Percentiles rank a stretch among this genome's conserved stretches.
These are phyloP conservation scores for Xerocomus nothofagi DNA, from an alignment of 1,284 basidiomycete species.

Conservation along the genomic window DNA sequence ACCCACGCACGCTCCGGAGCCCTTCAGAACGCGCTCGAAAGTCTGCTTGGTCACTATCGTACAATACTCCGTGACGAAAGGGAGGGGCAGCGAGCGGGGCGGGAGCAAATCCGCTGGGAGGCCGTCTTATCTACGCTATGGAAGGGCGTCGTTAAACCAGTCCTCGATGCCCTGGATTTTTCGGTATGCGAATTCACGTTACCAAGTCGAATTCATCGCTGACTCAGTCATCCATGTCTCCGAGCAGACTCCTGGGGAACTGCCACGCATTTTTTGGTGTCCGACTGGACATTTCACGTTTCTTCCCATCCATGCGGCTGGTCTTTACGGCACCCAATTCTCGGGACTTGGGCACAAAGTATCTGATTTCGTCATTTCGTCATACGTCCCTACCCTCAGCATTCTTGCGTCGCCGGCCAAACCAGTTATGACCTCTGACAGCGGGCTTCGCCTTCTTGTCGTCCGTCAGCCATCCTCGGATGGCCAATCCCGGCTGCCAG, in stretches of 20 bases:
- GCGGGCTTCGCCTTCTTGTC: not conserved
- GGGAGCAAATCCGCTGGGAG: too few relatives aligned
- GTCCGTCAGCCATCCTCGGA: slow-evolving; percentile 14
- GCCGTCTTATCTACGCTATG: too few relatives aligned
- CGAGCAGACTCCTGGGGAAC: not conserved
- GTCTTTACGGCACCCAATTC: not conserved
- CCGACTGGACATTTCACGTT: slow-evolving; percentile 14
- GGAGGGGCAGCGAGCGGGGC: not conserved
- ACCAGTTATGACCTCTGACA: not conserved
- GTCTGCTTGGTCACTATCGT: not conserved
- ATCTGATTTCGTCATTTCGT: slow-evolving; percentile 8
- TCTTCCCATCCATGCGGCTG: slow-evolving; percentile 9
- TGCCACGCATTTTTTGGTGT: slow-evolving; percentile 15
- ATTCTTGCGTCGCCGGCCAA: not conserved
- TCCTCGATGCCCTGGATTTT: too few relatives aligned
- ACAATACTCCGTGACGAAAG: not conserved
- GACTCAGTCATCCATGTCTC: not conserved
- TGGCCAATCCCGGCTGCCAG: slow-evolving; percentile 6
- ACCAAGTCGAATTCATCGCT: not conserved
- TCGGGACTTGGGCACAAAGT: slow-evolving; percentile 3
- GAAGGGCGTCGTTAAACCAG: too few relatives aligned
- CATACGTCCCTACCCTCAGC: slow-evolving; percentile 13
- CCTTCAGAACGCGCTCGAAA: not conserved
- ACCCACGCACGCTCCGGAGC: not conserved
- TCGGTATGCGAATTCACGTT: too few relatives aligned